Conservation (phyloP, 305 asterid species). For the Striga hermonthica region DNA sequence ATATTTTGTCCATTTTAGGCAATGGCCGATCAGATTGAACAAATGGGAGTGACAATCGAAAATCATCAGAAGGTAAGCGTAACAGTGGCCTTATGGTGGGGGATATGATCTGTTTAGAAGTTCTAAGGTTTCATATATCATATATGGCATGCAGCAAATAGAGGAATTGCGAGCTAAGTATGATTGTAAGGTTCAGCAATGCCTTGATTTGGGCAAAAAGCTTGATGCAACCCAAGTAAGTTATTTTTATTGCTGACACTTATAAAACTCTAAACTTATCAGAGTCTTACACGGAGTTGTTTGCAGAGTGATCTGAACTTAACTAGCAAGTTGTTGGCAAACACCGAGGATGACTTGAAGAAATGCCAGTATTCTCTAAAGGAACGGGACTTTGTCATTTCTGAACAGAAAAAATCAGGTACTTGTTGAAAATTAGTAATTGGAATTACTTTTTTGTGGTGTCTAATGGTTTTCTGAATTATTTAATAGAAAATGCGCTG, state of each 20-base stretch:
- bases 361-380: conserved; percentile 53
- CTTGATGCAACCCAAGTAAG: conserved; percentile 57
- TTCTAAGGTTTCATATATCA: not conserved
- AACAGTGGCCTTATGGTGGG: not conserved
- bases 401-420: conserved; percentile 85
- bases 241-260: conserved; percentile 16
- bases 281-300: conserved; percentile 29
- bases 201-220: conserved; percentile 47
- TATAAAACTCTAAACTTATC: conserved; percentile 1
- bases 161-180: conserved; percentile 60
- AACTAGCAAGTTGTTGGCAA: conserved; percentile 50
- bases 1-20: conserved; percentile 40
- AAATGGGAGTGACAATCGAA: conserved; percentile 60
- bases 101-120: too few species aligned
- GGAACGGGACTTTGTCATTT: conserved; percentile 66
- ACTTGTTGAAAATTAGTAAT: conserved; percentile 5
- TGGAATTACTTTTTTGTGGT: conserved; percentile 4
- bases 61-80: conserved; percentile 57
- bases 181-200: conserved; percentile 47
- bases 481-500: conserved; percentile 62
- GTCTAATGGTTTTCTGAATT: conserved; percentile 16
- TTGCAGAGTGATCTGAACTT: conserved; percentile 60
- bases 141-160: conserved; percentile 40
- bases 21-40: conserved; percentile 82
- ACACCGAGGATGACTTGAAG: conserved; percentile 53